Base-by-base conservation (phyloP, 441 rosid genomes). In the Viola pubescens region DNA sequence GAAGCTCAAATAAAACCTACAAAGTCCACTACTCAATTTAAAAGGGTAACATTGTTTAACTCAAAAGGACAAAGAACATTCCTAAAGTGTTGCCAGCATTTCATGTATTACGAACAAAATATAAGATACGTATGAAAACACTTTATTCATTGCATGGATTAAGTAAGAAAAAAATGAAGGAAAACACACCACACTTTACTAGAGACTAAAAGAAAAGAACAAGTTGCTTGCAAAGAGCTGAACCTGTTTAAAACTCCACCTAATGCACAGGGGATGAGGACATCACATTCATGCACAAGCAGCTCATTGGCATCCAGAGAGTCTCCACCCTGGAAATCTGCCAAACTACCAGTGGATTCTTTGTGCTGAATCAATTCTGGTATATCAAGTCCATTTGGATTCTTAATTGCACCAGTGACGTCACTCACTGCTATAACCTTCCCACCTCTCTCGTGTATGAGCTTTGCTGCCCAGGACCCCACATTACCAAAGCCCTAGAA, bases 231-330 rank as follows among this genome's bases (percentile, higher is more conserved):
- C 39, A 14, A 59, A 59, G 54, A 55, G 61, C 37, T 70, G 4
- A 50, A 94, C 99, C 79, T 90, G 83, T 86, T 88, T 7, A 94
- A 65, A 52, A 88, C 98, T 67, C 98, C 97, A 34, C 96, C 97
- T 64, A 94, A 74, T 70, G 99, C 97, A 54, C 94, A 86, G 19
- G 99, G 95, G 63, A 94, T 75, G 26, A 94, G 99, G 66, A 94
- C 97, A 72, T 94, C 99, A 26, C 98, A 94, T 59, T 87, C 97
- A 64, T 85, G 90, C 4, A 73, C 80, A n/a, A 94, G 81, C 52
- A 94, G 53, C 66, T 85, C 94, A 37, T 63, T 51, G 10, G 94
- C 69, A 67, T 81, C 74, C 91, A 87, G 79, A 45, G 81, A 58
- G 4, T 90, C 94, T 63, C 82, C 97, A 56, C 97, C 96, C 6